phyloP scores from a whole-genome alignment of 2,329 filamentous ascomycete species.

The Fusarium nematophilum region DNA sequence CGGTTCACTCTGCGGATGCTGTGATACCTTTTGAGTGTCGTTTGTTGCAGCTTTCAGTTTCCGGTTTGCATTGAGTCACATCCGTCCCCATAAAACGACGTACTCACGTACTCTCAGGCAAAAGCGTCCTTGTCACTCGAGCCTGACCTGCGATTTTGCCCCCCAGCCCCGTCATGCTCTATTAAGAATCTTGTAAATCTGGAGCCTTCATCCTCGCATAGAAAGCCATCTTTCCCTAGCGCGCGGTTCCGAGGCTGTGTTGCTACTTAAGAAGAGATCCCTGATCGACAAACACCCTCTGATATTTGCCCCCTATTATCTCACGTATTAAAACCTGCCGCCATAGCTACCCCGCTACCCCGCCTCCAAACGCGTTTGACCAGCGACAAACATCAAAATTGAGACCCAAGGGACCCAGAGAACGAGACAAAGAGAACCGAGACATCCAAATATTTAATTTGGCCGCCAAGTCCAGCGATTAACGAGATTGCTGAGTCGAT shows the following conservation, averaged over 20 bases:
- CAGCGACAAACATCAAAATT: conserved; percentile 28
- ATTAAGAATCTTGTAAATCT: no score
- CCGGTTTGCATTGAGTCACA: conserved; percentile 6
- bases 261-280: conserved; percentile 6
- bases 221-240: no score
- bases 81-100: neutral
- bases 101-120: neutral
- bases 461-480: conserved; percentile 1
- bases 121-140: neutral
- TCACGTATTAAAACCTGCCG: conserved; percentile 16
- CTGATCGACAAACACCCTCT: conserved; percentile 19
- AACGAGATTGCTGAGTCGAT: neutral
- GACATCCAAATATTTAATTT: conserved; percentile 8
- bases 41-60: neutral
- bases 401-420: conserved; percentile 4
- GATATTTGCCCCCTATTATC: conserved; percentile 6
- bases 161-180: no score
- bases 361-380: conserved; percentile 44
- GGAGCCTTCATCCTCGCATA: neutral
- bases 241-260: neutral
- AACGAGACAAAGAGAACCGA: neutral
- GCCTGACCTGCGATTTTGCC: neutral
- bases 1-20: conserved; percentile 4
- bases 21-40: neutral
- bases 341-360: conserved; percentile 53